Evolutionary conservation across 805 yeast species (phyloP), one percentile per base, ranked within the genome.

Genomic region (Metschnikowia lachancei): DNA sequence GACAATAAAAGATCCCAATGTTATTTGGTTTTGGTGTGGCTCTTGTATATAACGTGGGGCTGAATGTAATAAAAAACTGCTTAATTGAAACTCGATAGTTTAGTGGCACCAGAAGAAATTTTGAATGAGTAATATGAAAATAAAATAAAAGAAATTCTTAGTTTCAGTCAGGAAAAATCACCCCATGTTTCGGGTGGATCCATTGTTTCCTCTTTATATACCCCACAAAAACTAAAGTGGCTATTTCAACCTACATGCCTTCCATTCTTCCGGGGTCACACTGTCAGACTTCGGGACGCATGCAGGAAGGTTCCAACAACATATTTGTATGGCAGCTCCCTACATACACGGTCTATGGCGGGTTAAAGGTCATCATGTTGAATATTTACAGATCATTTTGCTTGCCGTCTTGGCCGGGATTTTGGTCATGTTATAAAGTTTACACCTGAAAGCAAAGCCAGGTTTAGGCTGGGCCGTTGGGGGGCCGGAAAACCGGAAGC

Each of bases 241-340:
- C 14, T 13, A 26, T 17, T 13, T 10, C 19, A 14, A 17, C 30
- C 26, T 37, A 22, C 48, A 36, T 19, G 18, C 47, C 8, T 33
- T 53, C 57, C 57, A 29, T 51, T 51, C 32, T 47, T 45, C 57
- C 57, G 57, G 49, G 55, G 53, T 16, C 33, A 20, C 29, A 33
- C n/a, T 35, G 17, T 36, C 33, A 5, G 33, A 13, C 14, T 31
- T 33, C 33, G 36, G 20, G 3, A 13, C 9, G 18, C 26, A n/a
- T 42, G 40, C 45, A 42, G 45, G 34, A 18, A 24, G 9, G 16
- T 12, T 29, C 29, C 40, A 18, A 40, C 14, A 14, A 31, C 34
- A 14, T 3, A 31, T 2, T 5, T 14, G 16, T 31, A 31, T 26
- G 28, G 28, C n/a, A n/a, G n/a, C n/a, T n/a, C n/a, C n/a, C n/a